Evolutionary conservation across 257 asterid species (phyloP).

Genomic region (Fraxinus anomala): DNA sequence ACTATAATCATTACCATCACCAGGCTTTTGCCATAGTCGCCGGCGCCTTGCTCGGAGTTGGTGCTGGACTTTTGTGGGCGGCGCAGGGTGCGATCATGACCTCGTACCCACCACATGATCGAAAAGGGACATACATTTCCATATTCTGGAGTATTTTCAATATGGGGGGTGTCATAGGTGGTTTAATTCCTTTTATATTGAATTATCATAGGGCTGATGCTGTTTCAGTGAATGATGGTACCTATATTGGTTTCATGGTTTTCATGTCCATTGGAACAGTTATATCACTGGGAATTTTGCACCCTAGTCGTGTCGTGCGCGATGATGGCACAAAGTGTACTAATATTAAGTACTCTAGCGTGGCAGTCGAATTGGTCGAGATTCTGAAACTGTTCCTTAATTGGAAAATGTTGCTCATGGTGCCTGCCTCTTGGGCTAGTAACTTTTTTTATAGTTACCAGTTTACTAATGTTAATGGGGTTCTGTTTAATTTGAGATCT

Average conservation of each 20-base stretch:
- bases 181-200: conserved; percentile 66
- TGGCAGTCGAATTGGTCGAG: conserved; percentile 47
- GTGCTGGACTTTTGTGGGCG: conserved; percentile 95
- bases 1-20: conserved; percentile 76
- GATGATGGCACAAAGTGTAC: conserved; percentile 79
- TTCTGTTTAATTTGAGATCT: conserved; percentile 73
- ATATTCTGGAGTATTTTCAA: conserved; percentile 91
- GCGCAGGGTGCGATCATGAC: conserved; percentile 96
- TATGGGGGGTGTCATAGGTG: conserved; percentile 92
- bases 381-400: conserved; percentile 65
- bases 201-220: conserved; percentile 60
- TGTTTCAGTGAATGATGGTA: conserved; percentile 82
- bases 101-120: conserved; percentile 78
- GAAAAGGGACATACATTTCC: conserved; percentile 83
- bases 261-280: conserved; percentile 75
- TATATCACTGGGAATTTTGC: conserved; percentile 60
- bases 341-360: conserved; percentile 71
- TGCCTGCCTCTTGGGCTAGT: conserved; percentile 95
- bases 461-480: conserved; percentile 81
- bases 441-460: conserved; percentile 90
- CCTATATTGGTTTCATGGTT: conserved; percentile 87
- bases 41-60: conserved; percentile 84
- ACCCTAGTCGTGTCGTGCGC: conserved; percentile 74
- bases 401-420: conserved; percentile 82
- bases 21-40: conserved; percentile 78